A percentile compares a stretch with the other conserved stretches of the same genome.
Evolutionary conservation across 352 stramenopile species (phyloP).

Genomic region (Blastocystis hominis): DNA sequence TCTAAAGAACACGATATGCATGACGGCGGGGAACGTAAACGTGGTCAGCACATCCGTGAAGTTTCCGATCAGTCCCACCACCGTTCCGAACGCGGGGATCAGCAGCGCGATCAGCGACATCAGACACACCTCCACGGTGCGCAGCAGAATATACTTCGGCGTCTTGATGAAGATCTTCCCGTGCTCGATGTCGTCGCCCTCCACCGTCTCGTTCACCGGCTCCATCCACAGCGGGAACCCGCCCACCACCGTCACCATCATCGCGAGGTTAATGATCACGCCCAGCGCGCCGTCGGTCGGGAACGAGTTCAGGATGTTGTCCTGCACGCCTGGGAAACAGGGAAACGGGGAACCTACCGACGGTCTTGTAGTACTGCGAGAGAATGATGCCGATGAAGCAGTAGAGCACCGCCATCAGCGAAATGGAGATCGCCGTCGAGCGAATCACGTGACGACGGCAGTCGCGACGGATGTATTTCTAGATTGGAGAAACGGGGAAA

Average conservation of each 20-base stretch:
- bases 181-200: conserved; percentile 10
- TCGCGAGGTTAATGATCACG: not conserved
- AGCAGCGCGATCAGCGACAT: conserved; percentile 1
- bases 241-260: conserved; percentile 22
- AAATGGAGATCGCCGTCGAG: conserved; percentile 3
- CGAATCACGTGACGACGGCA: not conserved
- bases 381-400: conserved; percentile 13
- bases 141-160: not conserved
- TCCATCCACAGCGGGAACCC: conserved; percentile 51
- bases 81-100: not conserved
- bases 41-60: conserved; percentile 52
- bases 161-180: conserved; percentile 28
- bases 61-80: conserved; percentile 19
- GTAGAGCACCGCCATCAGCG: conserved; percentile 33
- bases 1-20: conserved; percentile 53
- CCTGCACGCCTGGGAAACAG: not conserved
- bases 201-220: conserved; percentile 42
- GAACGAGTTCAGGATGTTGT: conserved; percentile 26
- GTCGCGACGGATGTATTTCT: conserved; percentile 50
- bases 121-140: not conserved
- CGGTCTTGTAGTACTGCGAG: conserved; percentile 45
- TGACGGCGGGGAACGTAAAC: conserved; percentile 47
- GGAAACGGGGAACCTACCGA: not conserved
- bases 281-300: not conserved
- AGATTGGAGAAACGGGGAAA: not conserved